phyloP scores from a whole-genome alignment of 805 yeast genomes.

The Ogataea corticis region DNA sequence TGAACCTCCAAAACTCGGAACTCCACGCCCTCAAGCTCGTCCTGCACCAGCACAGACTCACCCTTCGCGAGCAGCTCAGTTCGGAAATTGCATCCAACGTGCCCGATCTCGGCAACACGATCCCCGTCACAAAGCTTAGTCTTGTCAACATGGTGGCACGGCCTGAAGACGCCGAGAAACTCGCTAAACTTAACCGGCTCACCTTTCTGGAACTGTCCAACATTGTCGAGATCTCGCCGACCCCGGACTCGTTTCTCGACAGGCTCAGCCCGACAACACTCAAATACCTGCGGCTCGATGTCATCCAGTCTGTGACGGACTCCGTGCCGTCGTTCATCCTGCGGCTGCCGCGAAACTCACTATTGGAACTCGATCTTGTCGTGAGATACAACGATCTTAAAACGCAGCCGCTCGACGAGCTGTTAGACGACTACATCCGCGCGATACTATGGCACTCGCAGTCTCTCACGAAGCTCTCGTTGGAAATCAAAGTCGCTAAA shows the following conservation, averaged over 20 bases:
- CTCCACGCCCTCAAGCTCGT: slow-evolving; percentile 7
- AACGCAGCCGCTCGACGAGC: slow-evolving; percentile 13
- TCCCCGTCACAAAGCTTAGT: slow-evolving; percentile 10
- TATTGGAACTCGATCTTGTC: slow-evolving; percentile 25
- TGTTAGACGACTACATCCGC: slow-evolving; percentile 20
- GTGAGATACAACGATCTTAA: slow-evolving; percentile 24
- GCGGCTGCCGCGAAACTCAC: slow-evolving; percentile 16
- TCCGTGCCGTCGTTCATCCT: slow-evolving; percentile 19
- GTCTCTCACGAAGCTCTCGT: slow-evolving; percentile 25
- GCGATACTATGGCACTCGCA: slow-evolving; percentile 16
- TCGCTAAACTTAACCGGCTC: slow-evolving; percentile 13
- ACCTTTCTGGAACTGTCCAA: slow-evolving; percentile 18
- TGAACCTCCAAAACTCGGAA: not conserved
- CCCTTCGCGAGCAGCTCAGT: slow-evolving; percentile 16
- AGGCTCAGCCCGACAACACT: slow-evolving; percentile 10
- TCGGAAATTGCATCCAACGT: slow-evolving; percentile 5
- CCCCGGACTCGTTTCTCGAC: slow-evolving; percentile 16
- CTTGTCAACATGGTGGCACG: slow-evolving; percentile 12
- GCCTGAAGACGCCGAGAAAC: slow-evolving; percentile 6
- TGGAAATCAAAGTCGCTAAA: slow-evolving; percentile 26
- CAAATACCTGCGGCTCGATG: slow-evolving; percentile 19
- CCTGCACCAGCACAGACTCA: slow-evolving; percentile 11
- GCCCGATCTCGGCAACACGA: slow-evolving; percentile 2
- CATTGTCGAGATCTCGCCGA: slow-evolving; percentile 15
- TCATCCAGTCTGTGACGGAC: slow-evolving; percentile 25